Conservation (phyloP, 2,329 filamentous ascomycete genomes). For the Talaromyces sp. region DNA sequence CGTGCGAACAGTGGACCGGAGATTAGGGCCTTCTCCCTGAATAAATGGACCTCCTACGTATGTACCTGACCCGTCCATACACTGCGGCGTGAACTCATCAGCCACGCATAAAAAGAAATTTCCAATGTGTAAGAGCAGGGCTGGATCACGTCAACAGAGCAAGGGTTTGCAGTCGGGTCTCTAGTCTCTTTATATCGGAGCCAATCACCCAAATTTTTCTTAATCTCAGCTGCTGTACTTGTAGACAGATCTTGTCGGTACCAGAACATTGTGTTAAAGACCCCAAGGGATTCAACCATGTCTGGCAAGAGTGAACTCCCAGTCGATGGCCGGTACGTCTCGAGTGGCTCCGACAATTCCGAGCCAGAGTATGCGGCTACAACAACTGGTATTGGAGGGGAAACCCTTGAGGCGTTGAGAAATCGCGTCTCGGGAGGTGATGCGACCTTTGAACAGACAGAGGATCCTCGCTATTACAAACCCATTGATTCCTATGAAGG, state of each 20-base stretch:
- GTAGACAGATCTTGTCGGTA: not conserved
- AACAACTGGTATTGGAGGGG: slow-evolving; percentile 7
- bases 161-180: not conserved
- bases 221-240: not conserved
- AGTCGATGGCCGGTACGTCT: not conserved
- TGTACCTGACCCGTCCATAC: not conserved
- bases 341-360: slow-evolving; percentile 3
- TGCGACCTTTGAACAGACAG: slow-evolving; percentile 34
- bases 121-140: not conserved
- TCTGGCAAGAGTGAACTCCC: slow-evolving; percentile 5
- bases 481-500: slow-evolving; percentile 47
- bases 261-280: not conserved
- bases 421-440: slow-evolving; percentile 20
- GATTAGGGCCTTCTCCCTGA: not conserved
- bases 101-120: not conserved
- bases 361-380: slow-evolving; percentile 5
- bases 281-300: not conserved
- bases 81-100: not conserved
- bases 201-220: not conserved
- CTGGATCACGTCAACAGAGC: slow-evolving; percentile 5
- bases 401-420: slow-evolving; percentile 7
- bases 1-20: not conserved
- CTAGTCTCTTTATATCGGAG: not conserved
- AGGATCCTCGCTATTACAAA: slow-evolving; percentile 37
- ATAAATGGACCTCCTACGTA: not conserved